phyloP scores from a whole-genome alignment of 2,329 filamentous ascomycete genomes.

The Herpotrichia juniperi region DNA sequence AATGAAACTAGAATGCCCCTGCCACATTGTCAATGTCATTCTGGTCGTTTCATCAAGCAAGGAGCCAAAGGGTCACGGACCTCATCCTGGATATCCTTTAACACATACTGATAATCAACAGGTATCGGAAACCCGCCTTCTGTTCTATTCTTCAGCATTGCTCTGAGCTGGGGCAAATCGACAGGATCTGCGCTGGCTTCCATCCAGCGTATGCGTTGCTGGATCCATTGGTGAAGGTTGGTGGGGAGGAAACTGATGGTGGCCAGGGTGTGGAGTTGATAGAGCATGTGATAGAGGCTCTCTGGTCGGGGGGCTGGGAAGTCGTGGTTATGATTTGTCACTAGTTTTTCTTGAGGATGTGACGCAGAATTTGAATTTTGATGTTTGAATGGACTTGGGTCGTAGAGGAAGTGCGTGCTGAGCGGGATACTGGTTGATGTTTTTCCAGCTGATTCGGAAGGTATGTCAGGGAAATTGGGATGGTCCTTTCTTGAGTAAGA shows the following conservation, averaged over 20 bases:
- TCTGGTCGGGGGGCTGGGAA: conserved; percentile 1
- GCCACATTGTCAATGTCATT: too few species aligned
- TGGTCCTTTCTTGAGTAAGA: not conserved
- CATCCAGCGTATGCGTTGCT: conserved; percentile 21
- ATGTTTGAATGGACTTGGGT: not conserved
- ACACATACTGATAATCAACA: not conserved
- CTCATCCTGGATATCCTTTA: too few species aligned
- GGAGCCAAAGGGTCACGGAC: too few species aligned
- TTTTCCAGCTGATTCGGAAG: not conserved
- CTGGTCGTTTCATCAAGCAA: too few species aligned
- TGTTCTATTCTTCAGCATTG: conserved; percentile 10
- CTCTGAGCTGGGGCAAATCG: conserved; percentile 17
- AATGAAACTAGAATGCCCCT: too few species aligned
- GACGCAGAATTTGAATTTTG: not conserved
- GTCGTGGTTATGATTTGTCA: not conserved
- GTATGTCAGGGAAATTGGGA: not conserved
- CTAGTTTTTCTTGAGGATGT: not conserved
- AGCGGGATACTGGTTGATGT: not conserved
- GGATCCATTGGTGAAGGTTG: conserved; percentile 22
- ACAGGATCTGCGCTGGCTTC: conserved; percentile 15
- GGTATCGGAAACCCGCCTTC: not conserved
- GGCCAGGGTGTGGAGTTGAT: conserved; percentile 23
- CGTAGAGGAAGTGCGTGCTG: not conserved
- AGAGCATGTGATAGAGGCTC: conserved; percentile 27
- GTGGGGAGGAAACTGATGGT: conserved; percentile 14